These are phyloP conservation scores for Taiozyma sp. DNA, from an alignment of 1,139 yeast species.

Conservation along the genomic window DNA sequence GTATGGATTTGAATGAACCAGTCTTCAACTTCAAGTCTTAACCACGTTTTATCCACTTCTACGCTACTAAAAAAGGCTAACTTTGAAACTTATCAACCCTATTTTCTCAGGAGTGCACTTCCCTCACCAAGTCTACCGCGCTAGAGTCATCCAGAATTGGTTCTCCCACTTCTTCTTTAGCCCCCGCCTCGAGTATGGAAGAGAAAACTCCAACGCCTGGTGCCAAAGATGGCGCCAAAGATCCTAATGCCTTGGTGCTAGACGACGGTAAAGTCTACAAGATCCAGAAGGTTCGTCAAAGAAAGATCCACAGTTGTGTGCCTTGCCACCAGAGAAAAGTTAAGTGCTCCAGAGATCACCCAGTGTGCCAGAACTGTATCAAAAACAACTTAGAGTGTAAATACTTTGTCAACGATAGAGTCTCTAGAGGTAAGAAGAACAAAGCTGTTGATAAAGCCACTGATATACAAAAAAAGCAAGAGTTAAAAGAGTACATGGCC, in stretches of 20 bases:
- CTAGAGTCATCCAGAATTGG: neutral
- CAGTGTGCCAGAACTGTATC: constrained; percentile 43
- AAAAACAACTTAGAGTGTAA: constrained; percentile 36
- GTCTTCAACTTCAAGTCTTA: neutral
- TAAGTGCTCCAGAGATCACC: constrained; percentile 46
- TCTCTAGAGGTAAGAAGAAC: constrained; percentile 38
- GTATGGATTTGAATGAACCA: neutral
- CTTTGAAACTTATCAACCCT: neutral
- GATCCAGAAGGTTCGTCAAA: constrained; percentile 54
- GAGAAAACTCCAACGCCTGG: neutral
- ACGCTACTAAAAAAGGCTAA: too few relatives aligned
- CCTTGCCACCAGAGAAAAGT: constrained; percentile 60
- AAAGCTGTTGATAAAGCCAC: constrained; percentile 20
- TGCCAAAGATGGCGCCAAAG: constrained; percentile 23
- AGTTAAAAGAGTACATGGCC: constrained; percentile 21
- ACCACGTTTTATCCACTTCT: neutral
- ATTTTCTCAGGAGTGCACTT: neutral
- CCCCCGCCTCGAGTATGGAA: neutral
- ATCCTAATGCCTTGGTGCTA: constrained; percentile 32
- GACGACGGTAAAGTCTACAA: constrained; percentile 46
- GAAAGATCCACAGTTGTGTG: constrained; percentile 53
- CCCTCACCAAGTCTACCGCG: neutral
- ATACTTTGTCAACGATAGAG: constrained; percentile 52
- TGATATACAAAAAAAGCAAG: constrained; percentile 20
- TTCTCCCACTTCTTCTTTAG: neutral